Conservation (phyloP, 2,329 filamentous ascomycete species). For the Ophiostoma populinum region DNA sequence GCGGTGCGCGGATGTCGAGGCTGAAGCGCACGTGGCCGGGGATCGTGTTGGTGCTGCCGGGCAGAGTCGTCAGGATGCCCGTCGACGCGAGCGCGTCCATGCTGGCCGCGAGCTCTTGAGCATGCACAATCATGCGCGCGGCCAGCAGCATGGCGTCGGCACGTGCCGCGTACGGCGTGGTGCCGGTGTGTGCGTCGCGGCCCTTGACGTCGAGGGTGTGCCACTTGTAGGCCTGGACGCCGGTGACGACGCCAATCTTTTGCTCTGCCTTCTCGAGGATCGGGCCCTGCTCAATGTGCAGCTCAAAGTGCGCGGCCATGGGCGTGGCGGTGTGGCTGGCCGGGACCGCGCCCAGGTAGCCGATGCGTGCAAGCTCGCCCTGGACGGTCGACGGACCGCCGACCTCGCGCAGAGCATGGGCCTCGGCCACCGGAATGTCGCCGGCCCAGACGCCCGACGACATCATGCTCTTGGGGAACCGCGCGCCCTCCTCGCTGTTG, state of each 20-base stretch:
- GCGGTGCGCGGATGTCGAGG: slow-evolving; percentile 45
- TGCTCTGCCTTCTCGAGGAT: slow-evolving; percentile 47
- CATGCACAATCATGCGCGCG: slow-evolving; percentile 49
- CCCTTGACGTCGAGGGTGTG: slow-evolving; percentile 49
- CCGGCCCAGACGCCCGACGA: slow-evolving; percentile 63
- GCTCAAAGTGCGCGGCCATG: slow-evolving; percentile 63
- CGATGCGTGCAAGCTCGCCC: slow-evolving; percentile 52
- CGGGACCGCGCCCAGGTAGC: slow-evolving; percentile 44
- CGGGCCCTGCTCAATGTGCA: slow-evolving; percentile 74
- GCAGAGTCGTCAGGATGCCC: slow-evolving; percentile 46
- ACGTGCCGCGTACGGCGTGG: slow-evolving; percentile 33
- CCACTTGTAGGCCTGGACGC: slow-evolving; percentile 63
- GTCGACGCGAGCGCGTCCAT: slow-evolving; percentile 48
- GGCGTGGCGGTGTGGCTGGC: slow-evolving; percentile 41
- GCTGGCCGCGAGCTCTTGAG: slow-evolving; percentile 42
- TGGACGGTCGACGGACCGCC: slow-evolving; percentile 45
- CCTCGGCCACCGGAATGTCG: slow-evolving; percentile 40
- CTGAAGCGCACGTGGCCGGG: slow-evolving; percentile 50
- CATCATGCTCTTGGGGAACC: slow-evolving; percentile 60
- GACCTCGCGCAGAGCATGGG: slow-evolving; percentile 46
- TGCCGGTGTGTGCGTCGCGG: slow-evolving; percentile 56
- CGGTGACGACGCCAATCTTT: slow-evolving; percentile 53
- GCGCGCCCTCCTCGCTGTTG: slow-evolving; percentile 61
- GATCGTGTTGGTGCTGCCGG: slow-evolving; percentile 58
- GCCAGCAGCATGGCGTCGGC: slow-evolving; percentile 21